Evolutionary conservation across 495 filamentous ascomycete genomes (phyloP).

Genomic region (Talaromyces wortmannii): DNA sequence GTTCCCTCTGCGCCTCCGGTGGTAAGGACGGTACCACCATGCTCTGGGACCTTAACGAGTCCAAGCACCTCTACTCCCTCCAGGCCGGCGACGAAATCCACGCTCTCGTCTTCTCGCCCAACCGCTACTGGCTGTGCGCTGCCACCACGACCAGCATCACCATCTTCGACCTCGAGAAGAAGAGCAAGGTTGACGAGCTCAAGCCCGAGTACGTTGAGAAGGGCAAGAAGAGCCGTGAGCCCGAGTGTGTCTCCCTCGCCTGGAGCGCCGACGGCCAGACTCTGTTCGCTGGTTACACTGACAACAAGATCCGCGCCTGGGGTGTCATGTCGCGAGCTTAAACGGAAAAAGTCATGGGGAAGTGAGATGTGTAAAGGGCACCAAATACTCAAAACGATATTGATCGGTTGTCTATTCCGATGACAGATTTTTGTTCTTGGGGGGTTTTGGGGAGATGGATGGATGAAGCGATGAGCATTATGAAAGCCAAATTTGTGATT

Average conservation of each 20-base stretch:
- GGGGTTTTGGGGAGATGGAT: slow-evolving; percentile 2
- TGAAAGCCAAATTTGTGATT: slow-evolving; percentile 3
- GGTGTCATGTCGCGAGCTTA: slow-evolving; percentile 78
- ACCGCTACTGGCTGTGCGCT: slow-evolving; percentile 99
- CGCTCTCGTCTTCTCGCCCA: slow-evolving; percentile 99
- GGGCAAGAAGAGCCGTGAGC: slow-evolving; percentile 98
- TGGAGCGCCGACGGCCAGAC: slow-evolving; percentile 99
- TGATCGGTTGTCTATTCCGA: slow-evolving; percentile 6
- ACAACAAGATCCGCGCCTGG: slow-evolving; percentile 99
- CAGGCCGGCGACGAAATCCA: slow-evolving; percentile 99
- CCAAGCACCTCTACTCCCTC: slow-evolving; percentile 99
- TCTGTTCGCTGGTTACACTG: slow-evolving; percentile 98
- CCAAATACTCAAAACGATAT: neutral
- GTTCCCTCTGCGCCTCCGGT: slow-evolving; percentile 97
- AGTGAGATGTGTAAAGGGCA: neutral
- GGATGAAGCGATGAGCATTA: slow-evolving; percentile 8
- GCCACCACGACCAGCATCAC: slow-evolving; percentile 95
- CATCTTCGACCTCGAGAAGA: slow-evolving; percentile 99
- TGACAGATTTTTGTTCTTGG: slow-evolving; percentile 1
- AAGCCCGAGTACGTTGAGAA: slow-evolving; percentile 96
- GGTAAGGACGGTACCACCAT: slow-evolving; percentile 99
- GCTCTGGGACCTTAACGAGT: slow-evolving; percentile 99
- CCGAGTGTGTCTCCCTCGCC: slow-evolving; percentile 94
- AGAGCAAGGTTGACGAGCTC: slow-evolving; percentile 99
- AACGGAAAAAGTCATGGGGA: neutral